These are phyloP conservation scores for Kodamaea laetipori DNA, from an alignment of 805 yeast genomes.

Conservation along the genomic window DNA sequence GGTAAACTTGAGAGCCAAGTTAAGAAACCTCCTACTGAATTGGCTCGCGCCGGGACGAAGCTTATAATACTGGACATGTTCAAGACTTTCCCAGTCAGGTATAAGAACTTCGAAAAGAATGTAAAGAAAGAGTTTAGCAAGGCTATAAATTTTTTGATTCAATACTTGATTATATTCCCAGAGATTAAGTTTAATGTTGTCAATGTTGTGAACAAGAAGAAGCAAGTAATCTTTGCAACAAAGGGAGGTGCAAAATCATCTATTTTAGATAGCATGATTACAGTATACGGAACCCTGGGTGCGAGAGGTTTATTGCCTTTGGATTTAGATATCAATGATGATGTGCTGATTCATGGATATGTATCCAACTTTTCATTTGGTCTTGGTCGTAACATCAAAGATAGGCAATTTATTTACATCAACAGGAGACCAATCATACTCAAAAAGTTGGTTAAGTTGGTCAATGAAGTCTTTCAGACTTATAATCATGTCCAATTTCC, in stretches of 20 bases:
- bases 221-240: conserved; percentile 58
- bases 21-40: conserved; percentile 48
- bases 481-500: conserved; percentile 79
- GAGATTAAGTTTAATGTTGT: conserved; percentile 61
- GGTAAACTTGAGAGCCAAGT: conserved; percentile 50
- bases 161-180: conserved; percentile 63
- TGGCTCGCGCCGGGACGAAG: conserved; percentile 62
- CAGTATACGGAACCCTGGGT: conserved; percentile 71
- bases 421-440: conserved; percentile 75
- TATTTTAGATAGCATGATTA: conserved; percentile 54
- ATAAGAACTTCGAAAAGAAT: conserved; percentile 69
- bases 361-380: conserved; percentile 82
- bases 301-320: conserved; percentile 58
- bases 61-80: conserved; percentile 63
- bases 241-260: conserved; percentile 50
- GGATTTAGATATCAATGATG: conserved; percentile 39
- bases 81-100: conserved; percentile 75
- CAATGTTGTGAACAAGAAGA: conserved; percentile 51
- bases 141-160: conserved; percentile 62
- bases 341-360: conserved; percentile 53
- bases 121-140: conserved; percentile 71
- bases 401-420: conserved; percentile 73
- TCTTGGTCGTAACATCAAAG: conserved; percentile 60
- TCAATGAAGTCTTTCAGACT: conserved; percentile 73
- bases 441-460: conserved; percentile 53